Percentiles rank a stretch among this genome's conserved stretches.
These are phyloP conservation scores for Acer yangbiense DNA, from an alignment of 345 rosid genomes.

Conservation along the genomic window DNA sequence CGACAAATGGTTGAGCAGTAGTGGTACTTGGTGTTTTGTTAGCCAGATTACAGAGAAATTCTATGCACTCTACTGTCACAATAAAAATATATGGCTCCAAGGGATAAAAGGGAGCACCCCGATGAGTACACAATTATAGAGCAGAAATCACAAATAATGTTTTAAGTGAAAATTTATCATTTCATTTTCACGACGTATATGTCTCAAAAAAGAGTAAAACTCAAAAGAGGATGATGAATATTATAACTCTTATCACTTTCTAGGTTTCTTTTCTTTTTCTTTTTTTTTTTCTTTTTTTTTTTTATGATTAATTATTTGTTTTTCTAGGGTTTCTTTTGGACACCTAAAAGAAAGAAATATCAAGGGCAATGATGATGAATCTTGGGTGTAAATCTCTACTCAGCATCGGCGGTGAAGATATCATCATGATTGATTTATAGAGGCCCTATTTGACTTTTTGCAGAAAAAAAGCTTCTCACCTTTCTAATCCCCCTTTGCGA, in stretches of 20 bases:
- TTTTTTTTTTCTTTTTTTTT: slow-evolving; percentile 2
- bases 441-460: slow-evolving; percentile 73
- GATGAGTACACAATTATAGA: slow-evolving; percentile 39
- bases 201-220: slow-evolving; percentile 1
- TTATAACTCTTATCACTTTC: slow-evolving; percentile 21
- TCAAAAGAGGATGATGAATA: slow-evolving; percentile 17
- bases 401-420: slow-evolving; percentile 68
- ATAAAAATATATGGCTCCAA: neutral
- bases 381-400: slow-evolving; percentile 81
- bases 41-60: slow-evolving; percentile 19
- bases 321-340: slow-evolving; percentile 32
- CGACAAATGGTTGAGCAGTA: slow-evolving; percentile 31
- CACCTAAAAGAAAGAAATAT: slow-evolving; percentile 45
- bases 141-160: neutral
- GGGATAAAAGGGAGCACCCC: slow-evolving; percentile 2
- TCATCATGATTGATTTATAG: slow-evolving; percentile 67
- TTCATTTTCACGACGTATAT: neutral
- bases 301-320: too few species aligned
- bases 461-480: slow-evolving; percentile 54
- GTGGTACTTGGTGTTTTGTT: neutral
- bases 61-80: slow-evolving; percentile 7
- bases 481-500: slow-evolving; percentile 37
- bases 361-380: slow-evolving; percentile 82
- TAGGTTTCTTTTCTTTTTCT: slow-evolving; percentile 21
- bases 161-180: neutral